Conservation (phyloP, 805 yeast genomes). For the Nakazawaea siamensis region DNA sequence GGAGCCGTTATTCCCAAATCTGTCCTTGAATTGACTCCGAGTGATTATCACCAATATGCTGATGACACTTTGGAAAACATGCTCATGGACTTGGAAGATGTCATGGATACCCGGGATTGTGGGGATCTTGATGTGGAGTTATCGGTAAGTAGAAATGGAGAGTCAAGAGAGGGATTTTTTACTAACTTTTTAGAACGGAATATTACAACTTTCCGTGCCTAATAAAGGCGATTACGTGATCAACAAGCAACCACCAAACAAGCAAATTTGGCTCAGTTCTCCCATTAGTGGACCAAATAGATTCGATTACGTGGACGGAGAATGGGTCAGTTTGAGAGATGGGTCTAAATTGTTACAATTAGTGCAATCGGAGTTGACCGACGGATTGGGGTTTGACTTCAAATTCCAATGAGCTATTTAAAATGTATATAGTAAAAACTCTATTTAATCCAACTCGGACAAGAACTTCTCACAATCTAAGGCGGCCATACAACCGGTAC, state of each 20-base stretch:
- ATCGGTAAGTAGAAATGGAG: conserved; percentile 28
- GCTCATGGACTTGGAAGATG: conserved; percentile 55
- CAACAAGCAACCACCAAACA: conserved; percentile 95
- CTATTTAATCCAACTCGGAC: conserved; percentile 21
- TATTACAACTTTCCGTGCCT: conserved; percentile 64
- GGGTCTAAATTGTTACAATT: conserved; percentile 35
- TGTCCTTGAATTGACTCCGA: conserved; percentile 36
- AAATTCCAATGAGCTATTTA: not conserved
- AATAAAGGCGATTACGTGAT: conserved; percentile 80
- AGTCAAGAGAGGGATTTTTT: conserved; percentile 1
- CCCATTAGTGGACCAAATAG: conserved; percentile 92
- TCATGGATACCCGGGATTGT: conserved; percentile 42
- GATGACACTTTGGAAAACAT: conserved; percentile 64
- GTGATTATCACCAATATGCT: conserved; percentile 56
- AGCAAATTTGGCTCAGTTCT: conserved; percentile 92
- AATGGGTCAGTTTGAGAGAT: conserved; percentile 80
- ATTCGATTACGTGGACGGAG: conserved; percentile 63
- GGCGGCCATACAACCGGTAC: conserved; percentile 99
- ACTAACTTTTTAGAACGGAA: conserved; percentile 41
- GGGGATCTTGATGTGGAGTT: conserved; percentile 64
- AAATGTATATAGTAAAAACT: not conserved
- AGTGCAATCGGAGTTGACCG: conserved; percentile 40
- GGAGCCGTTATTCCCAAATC: conserved; percentile 47
- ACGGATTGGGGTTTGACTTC: conserved; percentile 17
- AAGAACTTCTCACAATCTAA: conserved; percentile 85